A percentile compares a stretch with the other conserved stretches of the same genome.
phyloP scores from a whole-genome alignment of 1,139 yeast genomes.

The Dujonia santamariae region DNA sequence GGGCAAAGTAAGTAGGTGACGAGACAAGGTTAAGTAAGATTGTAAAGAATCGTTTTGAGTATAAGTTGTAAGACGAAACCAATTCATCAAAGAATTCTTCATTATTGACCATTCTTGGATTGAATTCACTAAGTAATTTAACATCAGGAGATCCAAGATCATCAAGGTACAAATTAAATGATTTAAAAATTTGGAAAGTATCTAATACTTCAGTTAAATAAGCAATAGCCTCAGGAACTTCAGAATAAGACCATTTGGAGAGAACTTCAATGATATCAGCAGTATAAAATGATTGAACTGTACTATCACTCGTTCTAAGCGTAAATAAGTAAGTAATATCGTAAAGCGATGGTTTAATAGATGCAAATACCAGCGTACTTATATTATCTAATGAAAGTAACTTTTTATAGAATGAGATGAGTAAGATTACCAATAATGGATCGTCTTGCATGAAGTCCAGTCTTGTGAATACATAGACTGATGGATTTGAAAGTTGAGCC shows the following conservation, averaged over 20 bases:
- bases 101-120: conserved; percentile 16
- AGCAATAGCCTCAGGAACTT: conserved; percentile 9
- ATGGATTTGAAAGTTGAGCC: conserved; percentile 8
- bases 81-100: conserved; percentile 15
- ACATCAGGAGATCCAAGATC: conserved; percentile 19
- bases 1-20: conserved; percentile 17
- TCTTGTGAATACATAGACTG: conserved; percentile 12
- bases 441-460: conserved; percentile 19
- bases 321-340: conserved; percentile 13
- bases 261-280: conserved; percentile 19
- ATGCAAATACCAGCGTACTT: conserved; percentile 9
- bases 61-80: conserved; percentile 15
- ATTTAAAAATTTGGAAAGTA: conserved; percentile 17
- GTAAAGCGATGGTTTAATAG: conserved; percentile 14
- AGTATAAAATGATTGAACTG: conserved; percentile 14
- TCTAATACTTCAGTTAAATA: conserved; percentile 8
- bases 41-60: conserved; percentile 22
- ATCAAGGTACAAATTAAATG: conserved; percentile 19
- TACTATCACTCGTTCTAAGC: conserved; percentile 11
- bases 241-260: conserved; percentile 17
- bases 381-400: conserved; percentile 14
- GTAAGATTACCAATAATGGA: conserved; percentile 23
- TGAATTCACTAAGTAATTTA: conserved; percentile 19
- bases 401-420: conserved; percentile 27
- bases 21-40: conserved; percentile 28